phyloP scores from a whole-genome alignment of 345 rosid species.

The Diplotaxis tenuifolia region DNA sequence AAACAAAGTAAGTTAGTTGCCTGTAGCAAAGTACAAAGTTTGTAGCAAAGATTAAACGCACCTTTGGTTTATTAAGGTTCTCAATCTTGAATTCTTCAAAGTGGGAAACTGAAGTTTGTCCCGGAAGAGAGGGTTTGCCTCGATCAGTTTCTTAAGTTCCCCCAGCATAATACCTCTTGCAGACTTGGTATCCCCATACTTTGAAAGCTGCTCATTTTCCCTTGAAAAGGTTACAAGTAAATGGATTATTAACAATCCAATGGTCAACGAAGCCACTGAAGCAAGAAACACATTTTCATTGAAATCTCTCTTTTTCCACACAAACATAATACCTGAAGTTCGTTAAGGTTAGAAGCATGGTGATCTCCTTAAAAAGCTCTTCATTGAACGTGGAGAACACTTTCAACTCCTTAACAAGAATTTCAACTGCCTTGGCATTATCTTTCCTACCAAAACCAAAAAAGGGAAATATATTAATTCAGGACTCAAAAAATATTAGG shows the following conservation, averaged over 20 bases:
- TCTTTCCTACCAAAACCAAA: constrained; percentile 37
- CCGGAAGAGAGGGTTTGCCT: constrained; percentile 48
- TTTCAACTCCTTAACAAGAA: constrained; percentile 45
- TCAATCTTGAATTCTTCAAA: constrained; percentile 49
- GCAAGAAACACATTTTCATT: not conserved
- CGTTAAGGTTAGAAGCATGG: constrained; percentile 43
- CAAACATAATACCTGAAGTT: constrained; percentile 38
- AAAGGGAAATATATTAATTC: not conserved
- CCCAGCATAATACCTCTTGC: constrained; percentile 48
- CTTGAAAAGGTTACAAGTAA: constrained; percentile 20
- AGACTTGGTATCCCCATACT: constrained; percentile 52
- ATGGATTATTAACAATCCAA: constrained; percentile 3
- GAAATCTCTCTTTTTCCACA: not conserved
- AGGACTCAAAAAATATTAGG: not conserved
- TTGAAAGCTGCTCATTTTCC: constrained; percentile 50
- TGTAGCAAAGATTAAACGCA: constrained; percentile 2
- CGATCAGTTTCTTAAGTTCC: constrained; percentile 47
- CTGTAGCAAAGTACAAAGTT: not conserved
- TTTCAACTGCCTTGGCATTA: constrained; percentile 45
- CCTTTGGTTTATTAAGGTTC: constrained; percentile 55
- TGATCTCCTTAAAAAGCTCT: constrained; percentile 48
- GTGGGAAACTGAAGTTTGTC: constrained; percentile 53
- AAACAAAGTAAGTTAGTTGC: constrained; percentile 13
- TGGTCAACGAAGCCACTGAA: not conserved
- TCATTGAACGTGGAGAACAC: constrained; percentile 46